Evolutionary conservation across 2,329 filamentous ascomycete genomes (phyloP).

Genomic region (Arthroderma uncinatum): DNA sequence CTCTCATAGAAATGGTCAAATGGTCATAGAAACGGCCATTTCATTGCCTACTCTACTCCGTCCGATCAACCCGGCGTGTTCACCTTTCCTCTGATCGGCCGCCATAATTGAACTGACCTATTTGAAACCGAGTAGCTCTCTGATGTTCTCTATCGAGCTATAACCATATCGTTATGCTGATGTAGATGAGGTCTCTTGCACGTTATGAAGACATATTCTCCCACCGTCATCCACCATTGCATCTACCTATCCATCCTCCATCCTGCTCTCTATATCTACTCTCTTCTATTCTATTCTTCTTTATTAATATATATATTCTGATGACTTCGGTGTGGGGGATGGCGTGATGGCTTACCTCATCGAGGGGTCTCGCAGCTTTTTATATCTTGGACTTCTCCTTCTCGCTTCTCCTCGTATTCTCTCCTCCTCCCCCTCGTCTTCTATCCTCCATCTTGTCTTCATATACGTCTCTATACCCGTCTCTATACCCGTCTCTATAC

Average conservation of each 20-base stretch:
- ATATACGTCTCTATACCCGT: not conserved
- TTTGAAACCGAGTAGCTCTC: too few species aligned
- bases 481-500: not conserved
- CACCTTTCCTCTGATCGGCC: too few species aligned
- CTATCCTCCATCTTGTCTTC: not conserved
- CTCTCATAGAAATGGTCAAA: too few species aligned
- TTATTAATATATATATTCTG: not conserved
- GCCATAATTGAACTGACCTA: too few species aligned
- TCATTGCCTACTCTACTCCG: too few species aligned
- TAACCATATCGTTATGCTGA: too few species aligned
- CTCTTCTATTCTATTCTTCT: not conserved
- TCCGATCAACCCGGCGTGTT: too few species aligned
- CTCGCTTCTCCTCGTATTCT: not conserved
- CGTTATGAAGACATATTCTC: too few species aligned
- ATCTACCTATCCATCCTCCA: not conserved
- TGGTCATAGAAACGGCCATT: too few species aligned
- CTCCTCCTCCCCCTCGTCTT: not conserved
- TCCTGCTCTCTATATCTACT: not conserved
- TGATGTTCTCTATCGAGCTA: too few species aligned
- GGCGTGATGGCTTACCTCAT: conserved; percentile 1
- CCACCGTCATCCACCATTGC: too few species aligned
- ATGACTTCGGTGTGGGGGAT: not conserved
- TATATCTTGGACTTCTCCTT: not conserved
- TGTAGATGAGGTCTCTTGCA: too few species aligned
- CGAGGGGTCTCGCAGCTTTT: not conserved